Conservation (phyloP, 371 early-diverging fungal genomes). For the Apophysomyces elegans region DNA sequence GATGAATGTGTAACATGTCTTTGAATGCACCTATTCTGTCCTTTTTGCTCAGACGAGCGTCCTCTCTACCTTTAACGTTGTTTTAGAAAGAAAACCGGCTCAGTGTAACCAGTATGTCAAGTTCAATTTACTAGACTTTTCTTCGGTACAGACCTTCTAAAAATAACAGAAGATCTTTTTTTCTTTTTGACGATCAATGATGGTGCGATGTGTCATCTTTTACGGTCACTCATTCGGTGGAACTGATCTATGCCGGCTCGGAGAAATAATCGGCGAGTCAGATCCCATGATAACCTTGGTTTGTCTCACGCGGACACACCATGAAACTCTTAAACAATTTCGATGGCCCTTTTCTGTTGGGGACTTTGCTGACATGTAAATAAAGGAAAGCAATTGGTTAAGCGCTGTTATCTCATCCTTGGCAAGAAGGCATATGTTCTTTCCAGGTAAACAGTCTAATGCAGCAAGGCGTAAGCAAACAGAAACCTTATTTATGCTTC, state of each 20-base stretch:
- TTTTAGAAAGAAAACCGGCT: neutral
- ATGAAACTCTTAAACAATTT: too few species aligned
- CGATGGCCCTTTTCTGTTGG: too few species aligned
- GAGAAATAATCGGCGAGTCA: conserved; percentile 5
- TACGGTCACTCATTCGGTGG: neutral
- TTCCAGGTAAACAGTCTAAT: too few species aligned
- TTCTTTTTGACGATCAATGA: neutral
- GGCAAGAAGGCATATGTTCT: too few species aligned
- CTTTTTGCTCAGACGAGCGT: neutral
- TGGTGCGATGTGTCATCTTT: conserved; percentile 7
- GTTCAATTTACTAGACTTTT: too few species aligned
- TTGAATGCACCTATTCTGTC: neutral
- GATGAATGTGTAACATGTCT: conserved; percentile 5
- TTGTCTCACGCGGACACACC: neutral
- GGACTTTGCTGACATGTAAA: too few species aligned
- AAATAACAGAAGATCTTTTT: neutral
- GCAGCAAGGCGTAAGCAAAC: too few species aligned
- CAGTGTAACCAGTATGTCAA: neutral
- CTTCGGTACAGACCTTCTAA: neutral
- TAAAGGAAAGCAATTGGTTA: too few species aligned
- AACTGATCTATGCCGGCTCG: conserved; percentile 3
- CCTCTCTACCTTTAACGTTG: neutral
- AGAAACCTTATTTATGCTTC: too few species aligned
- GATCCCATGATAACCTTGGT: neutral
- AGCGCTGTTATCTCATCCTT: too few species aligned